Conservation (phyloP, 108 stramenopile genomes). For the Cyclotella distinguenda region DNA sequence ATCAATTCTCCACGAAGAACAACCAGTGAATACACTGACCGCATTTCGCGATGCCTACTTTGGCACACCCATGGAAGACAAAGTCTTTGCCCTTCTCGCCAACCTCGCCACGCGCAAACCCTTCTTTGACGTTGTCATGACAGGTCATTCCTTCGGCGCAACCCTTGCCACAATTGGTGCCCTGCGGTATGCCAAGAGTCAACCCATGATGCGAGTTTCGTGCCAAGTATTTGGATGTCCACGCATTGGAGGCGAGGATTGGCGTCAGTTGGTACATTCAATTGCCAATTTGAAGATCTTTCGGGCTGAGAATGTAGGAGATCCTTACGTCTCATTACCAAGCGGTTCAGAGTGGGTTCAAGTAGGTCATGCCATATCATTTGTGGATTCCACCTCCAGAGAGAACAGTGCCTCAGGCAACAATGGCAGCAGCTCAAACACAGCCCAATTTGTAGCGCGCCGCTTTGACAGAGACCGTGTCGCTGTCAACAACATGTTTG, state of each 20-base stretch:
- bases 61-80: conserved; percentile 53
- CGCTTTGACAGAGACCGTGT: conserved; percentile 56
- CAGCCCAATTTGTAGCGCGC: conserved; percentile 46
- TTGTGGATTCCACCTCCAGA: conserved; percentile 7
- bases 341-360: conserved; percentile 41
- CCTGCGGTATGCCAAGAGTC: conserved; percentile 55
- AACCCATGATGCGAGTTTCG: conserved; percentile 58
- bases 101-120: conserved; percentile 67
- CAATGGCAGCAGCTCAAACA: conserved; percentile 7
- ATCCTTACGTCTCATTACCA: conserved; percentile 50
- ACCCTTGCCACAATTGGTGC: conserved; percentile 68
- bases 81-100: conserved; percentile 59
- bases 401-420: not conserved
- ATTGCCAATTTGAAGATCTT: conserved; percentile 68
- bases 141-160: conserved; percentile 73
- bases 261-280: conserved; percentile 62
- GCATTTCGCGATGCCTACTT: conserved; percentile 48
- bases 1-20: conserved; percentile 35
- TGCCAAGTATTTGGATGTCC: conserved; percentile 64
- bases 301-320: conserved; percentile 60
- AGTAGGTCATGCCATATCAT: conserved; percentile 45
- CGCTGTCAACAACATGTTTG: conserved; percentile 27
- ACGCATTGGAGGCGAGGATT: conserved; percentile 63
- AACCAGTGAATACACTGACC: conserved; percentile 33
- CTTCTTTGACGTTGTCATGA: conserved; percentile 76